These are phyloP conservation scores for Citrus mangshanensis DNA, from an alignment of 345 rosid genomes.

Conservation along the genomic window DNA sequence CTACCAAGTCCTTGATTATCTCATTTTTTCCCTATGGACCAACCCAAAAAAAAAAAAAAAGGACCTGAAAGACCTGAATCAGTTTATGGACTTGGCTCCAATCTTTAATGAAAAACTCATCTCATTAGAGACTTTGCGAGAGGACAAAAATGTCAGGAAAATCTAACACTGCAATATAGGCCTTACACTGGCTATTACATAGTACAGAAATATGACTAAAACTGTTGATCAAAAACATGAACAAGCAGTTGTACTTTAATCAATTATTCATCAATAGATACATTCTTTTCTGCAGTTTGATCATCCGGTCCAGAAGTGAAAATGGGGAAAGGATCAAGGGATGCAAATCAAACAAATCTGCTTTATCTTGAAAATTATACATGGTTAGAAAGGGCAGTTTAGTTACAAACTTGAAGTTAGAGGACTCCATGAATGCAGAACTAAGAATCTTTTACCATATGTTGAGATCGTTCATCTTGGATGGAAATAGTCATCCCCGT, in stretches of 20 bases:
- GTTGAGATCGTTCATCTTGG: conserved; percentile 98
- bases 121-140: background rate
- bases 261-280: background rate
- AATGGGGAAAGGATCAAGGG: background rate
- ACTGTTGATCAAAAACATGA: background rate
- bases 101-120: background rate
- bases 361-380: background rate
- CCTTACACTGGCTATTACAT: background rate
- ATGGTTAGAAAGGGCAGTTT: background rate
- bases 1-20: background rate
- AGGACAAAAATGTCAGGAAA: background rate
- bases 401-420: background rate
- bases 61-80: background rate
- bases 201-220: background rate
- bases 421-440: background rate
- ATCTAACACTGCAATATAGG: background rate
- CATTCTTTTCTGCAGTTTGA: background rate
- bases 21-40: background rate
- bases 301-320: background rate
- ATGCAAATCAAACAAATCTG: background rate
- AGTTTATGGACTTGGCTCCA: background rate
- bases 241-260: background rate
- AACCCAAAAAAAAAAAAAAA: background rate
- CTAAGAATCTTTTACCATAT: conserved; percentile 57
- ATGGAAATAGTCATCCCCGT: conserved; percentile 78